Base-by-base conservation (phyloP, 495 filamentous ascomycete species). In the Podospora didyma region DNA sequence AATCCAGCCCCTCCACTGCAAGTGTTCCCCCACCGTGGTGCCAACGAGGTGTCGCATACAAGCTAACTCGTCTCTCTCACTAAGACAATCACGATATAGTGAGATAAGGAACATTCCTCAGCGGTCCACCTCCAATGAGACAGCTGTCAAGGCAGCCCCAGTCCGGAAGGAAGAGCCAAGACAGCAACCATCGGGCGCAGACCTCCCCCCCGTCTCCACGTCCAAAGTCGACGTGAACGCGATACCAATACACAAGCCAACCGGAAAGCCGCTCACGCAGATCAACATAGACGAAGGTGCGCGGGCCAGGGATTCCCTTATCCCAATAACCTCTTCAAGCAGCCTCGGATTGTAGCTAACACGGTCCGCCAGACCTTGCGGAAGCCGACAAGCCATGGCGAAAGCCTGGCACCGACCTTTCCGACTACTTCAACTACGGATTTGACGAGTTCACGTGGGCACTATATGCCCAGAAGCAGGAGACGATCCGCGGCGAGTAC, bases 361-460 rank as follows among this genome's bases (percentile, higher is more conserved):
- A 14, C 31, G 6, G 3, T 1, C 22, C 7, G 16, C 28, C 63
- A 78, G 91, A 96, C 70, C 85, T 96, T 35, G 81, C 87, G 7
- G 85, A 88, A 41, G 86, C 89, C 62, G 88, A 91, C 62, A 97
- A 96, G 73, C 94, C 93, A 31, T 98, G 94, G 94, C 86, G 94
- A 24, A 86, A 91, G 56, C 94, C 94, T 9, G 94, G 94, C n/a
- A 88, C 93, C 45, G 94, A 97, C 69, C 81, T 96, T 42, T 91
- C 87, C 23, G 94, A 98, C 70, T 98, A 94, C 71, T 98, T 98
- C 81, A 98, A 98, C 75, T 98, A 97, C 75, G 95, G 95, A 35
- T 98, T 98, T 60, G 94, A 98, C 74, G 94, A 98, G 71, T 98
- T 97, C 69, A 97, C 95, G 16, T 98, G 94, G 94, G 89, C 92